phyloP scores from a whole-genome alignment of 2,329 filamentous ascomycete genomes.

The Setomelanomma holmii region DNA sequence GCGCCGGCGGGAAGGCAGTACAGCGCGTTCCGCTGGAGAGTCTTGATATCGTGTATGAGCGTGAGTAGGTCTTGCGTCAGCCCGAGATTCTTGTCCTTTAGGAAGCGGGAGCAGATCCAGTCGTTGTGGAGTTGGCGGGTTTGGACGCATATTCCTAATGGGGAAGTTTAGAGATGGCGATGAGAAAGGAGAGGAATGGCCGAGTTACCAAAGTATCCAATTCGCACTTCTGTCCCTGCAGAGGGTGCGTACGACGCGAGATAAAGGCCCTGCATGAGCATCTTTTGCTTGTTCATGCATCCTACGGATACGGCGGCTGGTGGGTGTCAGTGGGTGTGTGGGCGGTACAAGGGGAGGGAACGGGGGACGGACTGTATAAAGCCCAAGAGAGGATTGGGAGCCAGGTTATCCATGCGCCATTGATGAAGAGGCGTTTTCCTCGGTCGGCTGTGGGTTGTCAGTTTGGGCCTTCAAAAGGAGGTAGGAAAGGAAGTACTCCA shows the following conservation, averaged over 20 bases:
- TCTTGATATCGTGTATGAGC: background rate
- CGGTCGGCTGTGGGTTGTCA: background rate
- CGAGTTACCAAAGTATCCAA: slow-evolving; percentile 3
- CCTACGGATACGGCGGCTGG: background rate
- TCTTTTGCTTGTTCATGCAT: background rate
- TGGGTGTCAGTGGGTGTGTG: background rate
- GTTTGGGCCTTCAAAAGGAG: no score
- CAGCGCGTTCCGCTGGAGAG: background rate
- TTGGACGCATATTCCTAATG: slow-evolving; percentile 1
- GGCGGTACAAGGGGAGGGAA: background rate
- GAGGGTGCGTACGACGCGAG: background rate
- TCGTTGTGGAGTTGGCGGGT: background rate
- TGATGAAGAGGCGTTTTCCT: background rate
- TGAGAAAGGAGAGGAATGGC: background rate
- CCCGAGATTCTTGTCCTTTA: background rate
- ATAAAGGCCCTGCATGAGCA: background rate
- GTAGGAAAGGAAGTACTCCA: background rate
- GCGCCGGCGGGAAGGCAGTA: background rate
- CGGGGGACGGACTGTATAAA: background rate
- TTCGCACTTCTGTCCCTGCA: background rate
- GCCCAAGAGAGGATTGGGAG: background rate
- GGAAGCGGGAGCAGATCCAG: background rate
- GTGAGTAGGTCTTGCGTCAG: background rate
- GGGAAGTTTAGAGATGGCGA: no score
- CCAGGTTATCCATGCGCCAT: background rate